These are phyloP conservation scores for Fraxinus floribunda DNA, from an alignment of 305 asterid species.

Conservation along the genomic window DNA sequence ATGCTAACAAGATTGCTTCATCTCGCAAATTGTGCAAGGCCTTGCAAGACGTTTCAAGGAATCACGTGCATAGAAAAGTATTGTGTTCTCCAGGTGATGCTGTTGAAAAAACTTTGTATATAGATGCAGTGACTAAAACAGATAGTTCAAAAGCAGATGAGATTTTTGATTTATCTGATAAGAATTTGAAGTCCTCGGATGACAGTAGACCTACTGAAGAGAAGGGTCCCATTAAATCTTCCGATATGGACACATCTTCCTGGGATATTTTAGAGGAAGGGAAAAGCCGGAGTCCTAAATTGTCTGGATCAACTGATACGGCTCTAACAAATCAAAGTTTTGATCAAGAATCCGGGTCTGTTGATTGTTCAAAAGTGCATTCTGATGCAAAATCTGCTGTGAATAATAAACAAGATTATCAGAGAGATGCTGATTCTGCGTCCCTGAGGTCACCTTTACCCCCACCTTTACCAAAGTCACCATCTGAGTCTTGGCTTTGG, in stretches of 20 bases:
- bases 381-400: conserved; percentile 22
- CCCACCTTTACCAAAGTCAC: conserved; percentile 91
- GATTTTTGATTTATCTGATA: conserved; percentile 19
- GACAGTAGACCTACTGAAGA: conserved; percentile 27
- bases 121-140: conserved; percentile 45
- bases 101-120: conserved; percentile 58
- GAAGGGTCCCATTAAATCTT: conserved; percentile 7
- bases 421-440: conserved; percentile 30
- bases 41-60: conserved; percentile 54
- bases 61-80: conserved; percentile 36
- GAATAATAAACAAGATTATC: conserved; percentile 28
- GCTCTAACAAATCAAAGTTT: conserved; percentile 19
- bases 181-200: conserved; percentile 19
- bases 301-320: conserved; percentile 18
- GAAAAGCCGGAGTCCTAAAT: conserved; percentile 27
- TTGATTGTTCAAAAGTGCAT: conserved; percentile 14
- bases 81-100: conserved; percentile 31
- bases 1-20: conserved; percentile 49
- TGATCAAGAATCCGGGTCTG: conserved; percentile 24
- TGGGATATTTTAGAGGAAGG: conserved; percentile 19
- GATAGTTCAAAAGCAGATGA: conserved; percentile 31
- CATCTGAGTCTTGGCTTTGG: conserved; percentile 99
- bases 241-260: conserved; percentile 18
- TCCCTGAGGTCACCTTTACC: conserved; percentile 55
- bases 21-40: conserved; percentile 50